Evolutionary conservation across 177 flowering plant genomes (phyloP), one percentile per base, ranked within the genome.

Genomic region (Vitis hybrid): DNA sequence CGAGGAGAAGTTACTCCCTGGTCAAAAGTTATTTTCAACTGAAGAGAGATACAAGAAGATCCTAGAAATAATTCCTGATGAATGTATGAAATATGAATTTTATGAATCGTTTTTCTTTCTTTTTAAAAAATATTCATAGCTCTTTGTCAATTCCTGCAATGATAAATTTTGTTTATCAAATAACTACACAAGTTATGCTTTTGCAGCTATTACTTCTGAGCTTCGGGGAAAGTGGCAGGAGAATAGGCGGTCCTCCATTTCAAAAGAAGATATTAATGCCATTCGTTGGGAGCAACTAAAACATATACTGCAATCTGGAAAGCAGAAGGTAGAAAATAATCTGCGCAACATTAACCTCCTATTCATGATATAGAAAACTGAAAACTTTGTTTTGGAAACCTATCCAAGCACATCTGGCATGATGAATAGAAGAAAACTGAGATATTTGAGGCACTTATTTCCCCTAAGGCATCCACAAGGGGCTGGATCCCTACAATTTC

Each of bases 31-130:
- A 62, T 79, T 94, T 72, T 82, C 86, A 66, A 72, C 83, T 61
- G 93, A 88, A 84, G 91, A 90, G 70, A 90, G 86, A 82, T 91
- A 75, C 78, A 93, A 91, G 79, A 94, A 86, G 83, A 83, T 96
- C 24, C 79, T 96, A 52, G 81, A 87, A 63, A 84, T 94, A 94
- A 92, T 96, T 76, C 94, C 97, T 49, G 98, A 96, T 82, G 94
- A 87, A 78, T 83, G 98, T 93, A 91, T 67, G 72, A 24, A 51
- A 51, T 60, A 67, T 67, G 18, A 67, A 17, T 67, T 74, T 32
- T 52, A 10, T 65, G 7, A 10, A 17, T 59, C 8, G 11, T 11
- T 62, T 40, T 64, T 12, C 49, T 48, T 62, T 24, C 24, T 62
- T 32, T 52, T 24, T 62, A 21, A 11, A 48, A 24, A 1, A 13